Evolutionary conservation across 768 basidiomycete genomes (phyloP), one percentile per base, ranked within the genome.

Genomic region (Boletales sp.): DNA sequence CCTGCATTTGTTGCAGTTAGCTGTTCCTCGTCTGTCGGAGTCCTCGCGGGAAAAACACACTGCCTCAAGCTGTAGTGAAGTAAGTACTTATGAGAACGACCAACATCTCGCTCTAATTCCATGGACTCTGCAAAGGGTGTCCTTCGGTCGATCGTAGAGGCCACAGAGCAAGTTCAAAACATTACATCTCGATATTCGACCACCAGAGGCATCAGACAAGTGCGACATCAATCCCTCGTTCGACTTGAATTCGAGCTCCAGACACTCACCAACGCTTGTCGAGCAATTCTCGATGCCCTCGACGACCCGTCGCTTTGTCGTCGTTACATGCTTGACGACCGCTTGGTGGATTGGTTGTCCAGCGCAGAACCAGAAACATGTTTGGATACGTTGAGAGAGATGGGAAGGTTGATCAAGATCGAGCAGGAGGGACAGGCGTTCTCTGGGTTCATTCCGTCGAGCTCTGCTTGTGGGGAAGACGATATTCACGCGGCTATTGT

Each of bases 171-270:
- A 4, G 14, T 57, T 4, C 45, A 13, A 10, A 45, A 31, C 3
- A 19, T 25, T 1, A 42, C 14, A 4, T 2, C 28, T 13, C 38
- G 10, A 17, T 46, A 51, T 51, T 44, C 45, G 7, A 18, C 34
- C 4, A 5, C 11, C 11, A 34, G 12, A 34, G 12, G 33, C 12
- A 8, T 13, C 33, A 34, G 33, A 14, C 11, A 44, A 31, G 31
- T 58, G 13, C 18, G 19, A 25, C 40, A 53, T 11, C 31, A 53
- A 38, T 46, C 56, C 14, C 46, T 58, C 15, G 15, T 52, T 35
- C 35, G 39, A 15, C 42, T 48, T 13, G 42, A 57, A 31, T 25
- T 21, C 25, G 43, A 57, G 11, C 19, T 57, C 19, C 46, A 52
- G 19, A 35, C 49, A n/a, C 44, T 52, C 19, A 19, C n/a, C 8